phyloP scores from a whole-genome alignment of 257 asterid species.

The Ilex aquifolium region DNA sequence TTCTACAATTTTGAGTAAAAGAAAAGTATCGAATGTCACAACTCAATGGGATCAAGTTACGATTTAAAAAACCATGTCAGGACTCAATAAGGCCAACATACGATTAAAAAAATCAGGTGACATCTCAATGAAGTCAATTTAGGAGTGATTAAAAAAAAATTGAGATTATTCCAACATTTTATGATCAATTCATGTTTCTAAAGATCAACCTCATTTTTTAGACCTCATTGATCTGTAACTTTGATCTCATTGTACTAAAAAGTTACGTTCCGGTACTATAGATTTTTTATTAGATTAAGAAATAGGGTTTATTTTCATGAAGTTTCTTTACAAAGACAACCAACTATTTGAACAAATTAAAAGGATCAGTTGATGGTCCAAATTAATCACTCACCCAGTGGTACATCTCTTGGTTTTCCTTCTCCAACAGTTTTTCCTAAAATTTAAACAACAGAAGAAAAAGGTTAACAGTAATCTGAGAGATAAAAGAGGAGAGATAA shows the following conservation, averaged over 20 bases:
- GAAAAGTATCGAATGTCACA: not conserved
- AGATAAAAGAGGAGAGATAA: not conserved
- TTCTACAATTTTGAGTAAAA: not conserved
- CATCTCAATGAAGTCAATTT: too few relatives aligned
- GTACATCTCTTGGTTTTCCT: constrained; percentile 74
- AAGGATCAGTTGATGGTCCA: not conserved
- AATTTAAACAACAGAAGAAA: not conserved
- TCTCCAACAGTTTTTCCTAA: constrained; percentile 62
- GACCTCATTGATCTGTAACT: not conserved
- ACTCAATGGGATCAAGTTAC: not conserved
- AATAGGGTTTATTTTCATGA: not conserved
- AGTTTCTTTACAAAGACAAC: too few relatives aligned
- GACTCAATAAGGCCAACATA: too few relatives aligned
- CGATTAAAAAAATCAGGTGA: too few relatives aligned
- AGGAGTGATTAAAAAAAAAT: too few relatives aligned
- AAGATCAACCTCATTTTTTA: too few relatives aligned
- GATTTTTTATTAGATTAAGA: not conserved
- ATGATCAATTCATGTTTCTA: not conserved
- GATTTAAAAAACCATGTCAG: too few relatives aligned
- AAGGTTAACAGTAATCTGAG: not conserved
- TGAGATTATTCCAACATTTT: too few relatives aligned
- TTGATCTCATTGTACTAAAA: not conserved
- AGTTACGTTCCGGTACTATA: not conserved
- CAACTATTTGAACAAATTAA: not conserved
- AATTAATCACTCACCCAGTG: constrained; percentile 46